Conservation (phyloP, 2,329 filamentous ascomycete genomes). For the Neonectria faginata region DNA sequence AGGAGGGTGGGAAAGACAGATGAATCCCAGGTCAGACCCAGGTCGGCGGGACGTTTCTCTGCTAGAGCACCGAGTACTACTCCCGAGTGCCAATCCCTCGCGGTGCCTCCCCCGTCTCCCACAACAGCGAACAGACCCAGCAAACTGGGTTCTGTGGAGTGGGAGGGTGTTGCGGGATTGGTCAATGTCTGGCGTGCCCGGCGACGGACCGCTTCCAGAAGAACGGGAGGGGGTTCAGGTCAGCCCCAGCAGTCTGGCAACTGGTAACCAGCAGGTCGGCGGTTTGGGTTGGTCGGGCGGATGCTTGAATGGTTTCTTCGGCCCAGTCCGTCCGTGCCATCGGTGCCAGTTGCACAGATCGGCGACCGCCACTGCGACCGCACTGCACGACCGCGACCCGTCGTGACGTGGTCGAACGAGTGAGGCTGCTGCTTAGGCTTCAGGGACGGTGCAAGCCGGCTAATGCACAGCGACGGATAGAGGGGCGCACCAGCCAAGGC, state of each 20-base stretch:
- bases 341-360: constrained; percentile 36
- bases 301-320: constrained; percentile 31
- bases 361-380: constrained; percentile 34
- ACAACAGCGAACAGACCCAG: constrained; percentile 30
- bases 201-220: constrained; percentile 43
- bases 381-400: constrained; percentile 31
- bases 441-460: constrained; percentile 30
- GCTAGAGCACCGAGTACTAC: constrained; percentile 4
- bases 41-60: constrained; percentile 30
- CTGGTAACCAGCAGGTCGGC: constrained; percentile 31
- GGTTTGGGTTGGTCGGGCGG: neutral
- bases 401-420: constrained; percentile 45
- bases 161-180: constrained; percentile 31
- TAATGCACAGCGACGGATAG: constrained; percentile 33
- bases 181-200: constrained; percentile 31
- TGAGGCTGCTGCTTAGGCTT: constrained; percentile 24
- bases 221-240: constrained; percentile 39
- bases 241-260: constrained; percentile 38
- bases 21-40: constrained; percentile 21
- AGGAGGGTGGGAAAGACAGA: constrained; percentile 15
- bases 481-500: constrained; percentile 14
- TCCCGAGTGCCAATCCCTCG: constrained; percentile 8
- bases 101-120: constrained; percentile 13
- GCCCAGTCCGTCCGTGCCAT: constrained; percentile 34
- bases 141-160: constrained; percentile 41